Evolutionary conservation across 345 rosid species (phyloP), one percentile per base, ranked within the genome.

Genomic region (Eucalyptus pauciflora): DNA sequence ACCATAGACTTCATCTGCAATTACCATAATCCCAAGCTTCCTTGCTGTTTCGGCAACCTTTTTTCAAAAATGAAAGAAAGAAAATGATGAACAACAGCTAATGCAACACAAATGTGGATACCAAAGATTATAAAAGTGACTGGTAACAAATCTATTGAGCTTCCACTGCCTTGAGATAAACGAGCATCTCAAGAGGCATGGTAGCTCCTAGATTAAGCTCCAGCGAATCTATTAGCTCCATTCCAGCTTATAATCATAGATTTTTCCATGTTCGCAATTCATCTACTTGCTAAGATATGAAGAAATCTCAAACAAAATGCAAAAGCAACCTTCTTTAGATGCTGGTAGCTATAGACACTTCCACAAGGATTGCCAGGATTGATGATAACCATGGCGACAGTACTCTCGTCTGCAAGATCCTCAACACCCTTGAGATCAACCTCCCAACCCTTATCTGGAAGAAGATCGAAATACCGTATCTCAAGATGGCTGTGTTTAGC

Each of bases 301-400:
- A 49, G 22, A 85, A 29, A 86, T 86, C 45, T 50, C 6, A 31
- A 24, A 58, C 14, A 50, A 86, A 50, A 20, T 79, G 56, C 37
- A 49, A 86, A 46, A 50, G 88, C 49, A 45, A 91, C 97, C 95
- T 93, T 89, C 87, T 95, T 90, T 89, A 96, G 91, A 90, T 96
- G 99, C 60, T 93, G 89, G 56, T 90, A 86, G 87, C 94, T 90
- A 91, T 90, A 96, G 88, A 96, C 95, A 88, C 90, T 94, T 87
- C 96, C 99, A 87, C 96, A 93, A 20, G 98, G 95, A 89, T 94
- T 95, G 15, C 96, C 93, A 9, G 97, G 96, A 91, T 95, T 96
- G 12, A 94, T 92, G 80, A 96, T 88, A 69, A 95, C 95, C 92
- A 96, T 92, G 17, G 96, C 98, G 10, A 90, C 94, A 8, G 97